Base-by-base conservation (phyloP, 2,329 filamentous ascomycete species). In the Penicillium corylophilum region DNA sequence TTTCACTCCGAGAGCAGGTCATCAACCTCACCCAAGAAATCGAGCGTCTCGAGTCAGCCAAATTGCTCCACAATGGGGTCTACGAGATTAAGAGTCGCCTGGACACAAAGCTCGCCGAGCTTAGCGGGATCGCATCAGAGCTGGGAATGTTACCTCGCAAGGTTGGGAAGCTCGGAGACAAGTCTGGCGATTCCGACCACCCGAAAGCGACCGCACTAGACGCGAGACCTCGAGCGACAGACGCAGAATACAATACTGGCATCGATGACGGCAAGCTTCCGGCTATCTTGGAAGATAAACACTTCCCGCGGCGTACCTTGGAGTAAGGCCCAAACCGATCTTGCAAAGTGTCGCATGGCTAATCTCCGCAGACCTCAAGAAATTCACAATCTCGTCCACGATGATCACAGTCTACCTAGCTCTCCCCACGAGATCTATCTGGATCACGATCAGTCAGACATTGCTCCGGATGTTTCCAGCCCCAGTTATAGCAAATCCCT, bases 201-300 rank as follows among this genome's bases (percentile, higher is more conserved):
- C 28, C 52, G 42, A 49, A 61, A 49, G 46, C 48, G 13, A 41
- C 50, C 33, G 50, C 55, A 26, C 16, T 51, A 41, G 51, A 51
- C 46, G 50, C 48, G 46, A 57, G 46, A 54, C 58, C 55, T 23
- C 56, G 57, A 43, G 40, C 46, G 15, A 46, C 46, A 13, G 52
- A 57, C 9, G 29, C 48, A 23, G 62, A 65, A 28, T 55, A 52
- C 18, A 50, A 46, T 43, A 22, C 54, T 7, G 60, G 44, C 4
- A 18, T 55, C 33, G 66, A 69, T 26, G 65, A 69, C 29, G 70
- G 69, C 29, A 72, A 74, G 55, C 71, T 87, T 58, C 82, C 83
- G 8, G 79, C 78, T 3, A 86, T 87, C 45, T 60, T 74, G 2
- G 84, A 87, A 66, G 79, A 80, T 63, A 84, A 84, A 65, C 74